Evolutionary conservation across 768 basidiomycete genomes (phyloP).

Genomic region (Podaxis sp.): DNA sequence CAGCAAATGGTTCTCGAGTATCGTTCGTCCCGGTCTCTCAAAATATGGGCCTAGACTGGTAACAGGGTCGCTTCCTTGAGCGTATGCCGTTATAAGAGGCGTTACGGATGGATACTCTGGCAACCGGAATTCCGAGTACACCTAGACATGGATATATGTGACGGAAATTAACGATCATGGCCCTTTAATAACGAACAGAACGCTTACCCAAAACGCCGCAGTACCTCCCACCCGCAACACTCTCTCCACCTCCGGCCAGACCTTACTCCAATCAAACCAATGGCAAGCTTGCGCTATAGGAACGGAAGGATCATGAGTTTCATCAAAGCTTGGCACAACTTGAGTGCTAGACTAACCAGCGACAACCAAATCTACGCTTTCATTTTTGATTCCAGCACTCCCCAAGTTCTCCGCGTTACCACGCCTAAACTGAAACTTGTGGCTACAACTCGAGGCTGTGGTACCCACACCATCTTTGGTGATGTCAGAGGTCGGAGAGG

Average conservation of each 20-base stretch:
- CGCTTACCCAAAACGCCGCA: constrained; percentile 68
- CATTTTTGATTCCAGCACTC: constrained; percentile 36
- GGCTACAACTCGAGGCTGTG: background rate
- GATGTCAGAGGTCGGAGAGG: background rate
- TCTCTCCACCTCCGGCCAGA: constrained; percentile 65
- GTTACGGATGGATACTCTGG: constrained; percentile 53
- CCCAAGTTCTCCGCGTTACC: constrained; percentile 51
- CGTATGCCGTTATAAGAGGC: constrained; percentile 55
- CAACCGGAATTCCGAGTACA: constrained; percentile 73
- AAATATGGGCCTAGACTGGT: constrained; percentile 69
- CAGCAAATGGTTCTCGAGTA: constrained; percentile 67
- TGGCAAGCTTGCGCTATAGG: constrained; percentile 69
- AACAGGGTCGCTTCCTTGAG: constrained; percentile 50
- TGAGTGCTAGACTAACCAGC: constrained; percentile 43
- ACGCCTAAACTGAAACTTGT: constrained; percentile 26
- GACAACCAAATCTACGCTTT: constrained; percentile 61
- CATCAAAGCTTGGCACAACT: background rate
- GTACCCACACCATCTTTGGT: background rate
- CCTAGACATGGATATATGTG: constrained; percentile 22
- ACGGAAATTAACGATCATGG: background rate
- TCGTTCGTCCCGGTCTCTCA: constrained; percentile 75
- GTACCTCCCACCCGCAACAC: constrained; percentile 60
- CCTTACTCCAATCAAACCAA: constrained; percentile 73
- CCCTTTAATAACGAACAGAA: background rate
- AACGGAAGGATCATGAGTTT: background rate